phyloP scores from a whole-genome alignment of 768 basidiomycete genomes.

The Suillus tomentosus region DNA sequence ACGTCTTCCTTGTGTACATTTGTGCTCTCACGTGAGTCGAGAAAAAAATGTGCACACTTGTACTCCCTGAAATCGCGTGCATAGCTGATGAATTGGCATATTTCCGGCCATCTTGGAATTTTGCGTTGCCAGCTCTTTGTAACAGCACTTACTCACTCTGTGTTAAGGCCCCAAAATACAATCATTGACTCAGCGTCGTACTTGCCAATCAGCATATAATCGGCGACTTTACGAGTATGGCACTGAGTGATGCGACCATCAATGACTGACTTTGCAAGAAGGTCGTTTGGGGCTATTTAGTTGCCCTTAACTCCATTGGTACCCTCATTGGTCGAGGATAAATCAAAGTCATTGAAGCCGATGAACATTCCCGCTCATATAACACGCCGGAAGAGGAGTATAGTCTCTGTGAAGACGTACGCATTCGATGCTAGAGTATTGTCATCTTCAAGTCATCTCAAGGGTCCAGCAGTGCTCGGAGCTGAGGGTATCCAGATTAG shows the following conservation, averaged over 20 bases:
- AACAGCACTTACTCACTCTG: background rate
- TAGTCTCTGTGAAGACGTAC: background rate
- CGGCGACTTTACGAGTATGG: too few relatives aligned
- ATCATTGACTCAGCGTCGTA: too few relatives aligned
- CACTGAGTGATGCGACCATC: too few relatives aligned
- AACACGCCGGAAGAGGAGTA: background rate
- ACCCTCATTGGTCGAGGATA: background rate
- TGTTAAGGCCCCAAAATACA: background rate
- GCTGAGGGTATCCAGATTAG: background rate
- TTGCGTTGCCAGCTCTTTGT: background rate
- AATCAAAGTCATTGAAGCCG: too few relatives aligned
- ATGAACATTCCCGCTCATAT: background rate
- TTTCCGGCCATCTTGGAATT: too few relatives aligned
- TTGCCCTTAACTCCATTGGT: background rate
- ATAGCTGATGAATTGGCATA: background rate
- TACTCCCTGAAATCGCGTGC: too few relatives aligned
- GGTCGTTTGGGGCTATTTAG: background rate
- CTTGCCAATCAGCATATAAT: too few relatives aligned
- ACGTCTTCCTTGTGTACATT: too few relatives aligned
- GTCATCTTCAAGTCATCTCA: background rate
- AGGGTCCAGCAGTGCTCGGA: background rate
- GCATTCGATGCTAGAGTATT: background rate
- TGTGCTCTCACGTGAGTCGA: background rate
- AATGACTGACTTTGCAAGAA: background rate
- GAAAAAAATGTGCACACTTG: background rate